Conservation (phyloP, 164 flowering plant species). For the Vitis vinifera region ASM3070453v1 NC_081809.1:4061501-4062000, state of each 20-base stretch:
- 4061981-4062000: slow-evolving; percentile 98
- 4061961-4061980: slow-evolving; percentile 95
- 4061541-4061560: slow-evolving; percentile 97
- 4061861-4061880: slow-evolving; percentile 87
- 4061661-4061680: slow-evolving; percentile 51
- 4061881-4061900: slow-evolving; percentile 75
- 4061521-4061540: slow-evolving; percentile 85
- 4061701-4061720: slow-evolving; percentile 87
- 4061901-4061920: slow-evolving; percentile 97
- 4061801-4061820: no score
- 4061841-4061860: slow-evolving; percentile 56
- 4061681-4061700: slow-evolving; percentile 70
- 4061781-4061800: neutral
- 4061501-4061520: slow-evolving; percentile 92
- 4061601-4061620: slow-evolving; percentile 73
- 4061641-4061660: slow-evolving; percentile 94
- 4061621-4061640: slow-evolving; percentile 88
- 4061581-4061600: slow-evolving; percentile 76
- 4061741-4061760: slow-evolving; percentile 87
- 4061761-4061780: slow-evolving; percentile 90
- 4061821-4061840: neutral
- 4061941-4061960: slow-evolving; percentile 96
- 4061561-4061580: slow-evolving; percentile 96
- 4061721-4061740: slow-evolving; percentile 90
- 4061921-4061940: slow-evolving; percentile 89